Evolutionary conservation across 768 basidiomycete species (phyloP).

Genomic region (Auricularia auricula-judae): DNA sequence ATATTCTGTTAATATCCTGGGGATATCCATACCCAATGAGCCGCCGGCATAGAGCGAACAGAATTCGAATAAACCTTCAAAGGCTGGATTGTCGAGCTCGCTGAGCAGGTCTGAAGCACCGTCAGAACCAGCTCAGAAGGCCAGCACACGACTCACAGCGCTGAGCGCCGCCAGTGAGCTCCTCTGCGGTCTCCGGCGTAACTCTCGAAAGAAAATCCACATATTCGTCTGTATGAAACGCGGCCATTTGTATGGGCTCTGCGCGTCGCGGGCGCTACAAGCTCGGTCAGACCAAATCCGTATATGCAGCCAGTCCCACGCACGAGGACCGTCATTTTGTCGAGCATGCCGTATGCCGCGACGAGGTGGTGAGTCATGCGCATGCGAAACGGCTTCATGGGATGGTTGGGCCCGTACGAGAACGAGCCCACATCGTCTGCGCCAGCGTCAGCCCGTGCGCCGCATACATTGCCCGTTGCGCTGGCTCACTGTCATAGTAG

Average conservation of each 20-base stretch:
- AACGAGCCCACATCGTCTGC: slow-evolving; percentile 25
- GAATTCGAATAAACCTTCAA: slow-evolving; percentile 38
- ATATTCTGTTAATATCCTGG: too few relatives aligned
- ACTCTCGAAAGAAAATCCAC: slow-evolving; percentile 33
- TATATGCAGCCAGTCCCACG: slow-evolving; percentile 5
- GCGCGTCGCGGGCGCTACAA: slow-evolving; percentile 27
- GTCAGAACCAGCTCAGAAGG: too few relatives aligned
- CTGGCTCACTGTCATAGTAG: slow-evolving; percentile 57
- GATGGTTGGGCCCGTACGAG: slow-evolving; percentile 27
- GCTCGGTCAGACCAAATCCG: not conserved
- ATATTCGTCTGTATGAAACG: slow-evolving; percentile 41
- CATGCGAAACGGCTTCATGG: slow-evolving; percentile 38
- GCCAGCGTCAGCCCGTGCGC: not conserved
- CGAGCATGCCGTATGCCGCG: slow-evolving; percentile 31
- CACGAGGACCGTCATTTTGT: slow-evolving; percentile 32
- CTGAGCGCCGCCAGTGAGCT: slow-evolving; percentile 14
- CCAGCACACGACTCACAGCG: too few relatives aligned
- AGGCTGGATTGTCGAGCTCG: slow-evolving; percentile 38
- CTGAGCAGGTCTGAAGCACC: slow-evolving; percentile 21
- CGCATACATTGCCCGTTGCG: not conserved
- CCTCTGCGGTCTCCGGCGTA: slow-evolving; percentile 31
- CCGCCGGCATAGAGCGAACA: slow-evolving; percentile 38
- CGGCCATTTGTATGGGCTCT: slow-evolving; percentile 29
- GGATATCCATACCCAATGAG: too few relatives aligned
- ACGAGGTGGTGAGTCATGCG: slow-evolving; percentile 38